Conservation (phyloP, 2,329 filamentous ascomycete genomes). For the Diaporthe citri region DNA sequence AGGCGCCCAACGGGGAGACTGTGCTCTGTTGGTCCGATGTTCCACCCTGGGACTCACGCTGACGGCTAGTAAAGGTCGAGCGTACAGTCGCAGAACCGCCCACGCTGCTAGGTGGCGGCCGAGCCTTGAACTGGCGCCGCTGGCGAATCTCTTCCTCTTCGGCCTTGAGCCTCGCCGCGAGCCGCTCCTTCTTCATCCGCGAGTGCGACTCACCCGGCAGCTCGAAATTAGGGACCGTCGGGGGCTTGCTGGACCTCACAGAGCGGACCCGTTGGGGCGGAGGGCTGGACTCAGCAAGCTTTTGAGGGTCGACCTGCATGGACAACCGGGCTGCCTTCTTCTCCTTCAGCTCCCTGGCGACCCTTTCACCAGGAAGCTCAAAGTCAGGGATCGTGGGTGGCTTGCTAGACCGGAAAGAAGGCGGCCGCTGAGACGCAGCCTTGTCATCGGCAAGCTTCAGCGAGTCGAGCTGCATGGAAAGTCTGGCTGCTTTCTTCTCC, state of each 20-base stretch:
- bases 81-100: constrained; percentile 59
- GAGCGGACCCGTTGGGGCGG: constrained; percentile 56
- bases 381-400: constrained; percentile 68
- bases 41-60: constrained; percentile 35
- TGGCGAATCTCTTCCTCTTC: constrained; percentile 72
- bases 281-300: constrained; percentile 52
- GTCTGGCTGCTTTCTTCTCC: constrained; percentile 69
- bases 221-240: constrained; percentile 70
- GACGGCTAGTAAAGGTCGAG: constrained; percentile 66
- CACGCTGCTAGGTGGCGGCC: constrained; percentile 63
- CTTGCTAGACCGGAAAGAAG: constrained; percentile 50
- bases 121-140: constrained; percentile 74
- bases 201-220: constrained; percentile 73
- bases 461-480: constrained; percentile 51
- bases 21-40: constrained; percentile 17
- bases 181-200: constrained; percentile 66
- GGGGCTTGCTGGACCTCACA: constrained; percentile 64
- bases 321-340: constrained; percentile 68
- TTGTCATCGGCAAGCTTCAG: constrained; percentile 43
- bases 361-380: constrained; percentile 73
- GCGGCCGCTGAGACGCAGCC: neutral
- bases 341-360: constrained; percentile 69
- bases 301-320: constrained; percentile 52
- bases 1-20: constrained; percentile 33
- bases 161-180: constrained; percentile 65